Base-by-base conservation (phyloP, 164 flowering plant species). In the Hamamelis virginiana region DNA sequence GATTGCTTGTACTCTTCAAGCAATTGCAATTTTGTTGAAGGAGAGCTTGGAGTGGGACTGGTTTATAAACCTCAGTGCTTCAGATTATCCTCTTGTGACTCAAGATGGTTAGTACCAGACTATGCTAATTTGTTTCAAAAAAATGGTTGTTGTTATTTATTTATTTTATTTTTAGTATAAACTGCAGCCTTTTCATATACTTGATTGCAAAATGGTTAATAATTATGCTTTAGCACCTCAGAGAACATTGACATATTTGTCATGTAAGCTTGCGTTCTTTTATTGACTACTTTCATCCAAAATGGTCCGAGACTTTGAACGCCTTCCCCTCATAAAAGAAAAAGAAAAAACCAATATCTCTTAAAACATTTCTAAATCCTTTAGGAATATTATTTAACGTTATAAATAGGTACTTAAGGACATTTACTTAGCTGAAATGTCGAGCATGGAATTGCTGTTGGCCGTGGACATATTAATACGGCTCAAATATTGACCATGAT, bases 41-140 rank as follows among this genome's bases (percentile, higher is more conserved):
- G 96, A 91, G 78, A 83, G 90, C 72, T 69, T 68, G 69, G 84
- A 82, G 18, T 95, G 99, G 99, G 97, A 92, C 71, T 95, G 99
- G 98, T 95, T 95, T 79, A 85, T 95, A 47, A 95, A 95, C 72
- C 93, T 95, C 72, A 92, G 99, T 72, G 97, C 99, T 67, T 91
- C 99, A 5, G 97, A 95, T 84, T 95, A 95, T 85, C 99, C 99
- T 61, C 94, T 95, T 15, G 82, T 92, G 78, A 88, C 97, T 43
- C 99, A 91, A 84, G 99, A 95, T 79, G 99, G 98, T 95, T 22
- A 87, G 96, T 83, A 16, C 22, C 22, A 1, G 41, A 57, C 18
- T 28, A 60, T 56, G 43, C 28, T n/a, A n/a, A 51, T 27, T 16
- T 33, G 45, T 11, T 48, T 61, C 33, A 14, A 53, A 27, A 16